Percentiles rank a stretch among this genome's conserved stretches.
Conservation (phyloP, 2,329 filamentous ascomycete species). For the Claviceps citrina region DNA sequence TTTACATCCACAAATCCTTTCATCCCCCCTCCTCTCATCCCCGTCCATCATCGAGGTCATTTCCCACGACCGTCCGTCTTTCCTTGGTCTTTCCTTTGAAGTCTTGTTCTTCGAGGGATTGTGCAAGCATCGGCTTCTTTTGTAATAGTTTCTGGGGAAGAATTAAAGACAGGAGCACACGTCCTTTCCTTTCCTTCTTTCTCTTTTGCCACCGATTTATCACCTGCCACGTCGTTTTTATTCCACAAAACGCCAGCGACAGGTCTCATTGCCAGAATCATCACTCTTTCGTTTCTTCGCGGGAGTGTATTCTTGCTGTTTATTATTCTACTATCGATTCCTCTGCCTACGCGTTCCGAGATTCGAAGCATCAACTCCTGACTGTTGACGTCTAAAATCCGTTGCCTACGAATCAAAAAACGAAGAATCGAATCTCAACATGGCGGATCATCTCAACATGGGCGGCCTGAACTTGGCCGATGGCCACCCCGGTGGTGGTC, state of each 20-base stretch:
- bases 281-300: conserved; percentile 13
- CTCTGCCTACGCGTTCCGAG: background rate
- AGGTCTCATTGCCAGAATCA: conserved; percentile 14
- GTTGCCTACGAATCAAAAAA: background rate
- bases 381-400: background rate
- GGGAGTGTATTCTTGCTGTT: conserved; percentile 15
- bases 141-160: conserved; percentile 19
- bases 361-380: background rate
- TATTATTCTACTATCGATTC: conserved; percentile 6
- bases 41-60: conserved; percentile 14
- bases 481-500: conserved; percentile 12
- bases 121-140: conserved; percentile 18
- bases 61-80: conserved; percentile 20
- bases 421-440: conserved; percentile 28
- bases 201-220: conserved; percentile 7
- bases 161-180: conserved; percentile 16
- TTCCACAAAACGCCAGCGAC: conserved; percentile 3
- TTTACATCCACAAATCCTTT: conserved; percentile 17
- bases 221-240: conserved; percentile 18
- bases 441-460: conserved; percentile 79
- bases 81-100: conserved; percentile 33
- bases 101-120: conserved; percentile 27
- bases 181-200: conserved; percentile 20
- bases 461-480: conserved; percentile 51
- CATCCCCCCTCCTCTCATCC: conserved; percentile 17